A percentile compares a stretch with the other conserved stretches of the same genome.
phyloP scores from a whole-genome alignment of 2,329 filamentous ascomycete genomes.

The Aotearoamyces nothofagi region DNA sequence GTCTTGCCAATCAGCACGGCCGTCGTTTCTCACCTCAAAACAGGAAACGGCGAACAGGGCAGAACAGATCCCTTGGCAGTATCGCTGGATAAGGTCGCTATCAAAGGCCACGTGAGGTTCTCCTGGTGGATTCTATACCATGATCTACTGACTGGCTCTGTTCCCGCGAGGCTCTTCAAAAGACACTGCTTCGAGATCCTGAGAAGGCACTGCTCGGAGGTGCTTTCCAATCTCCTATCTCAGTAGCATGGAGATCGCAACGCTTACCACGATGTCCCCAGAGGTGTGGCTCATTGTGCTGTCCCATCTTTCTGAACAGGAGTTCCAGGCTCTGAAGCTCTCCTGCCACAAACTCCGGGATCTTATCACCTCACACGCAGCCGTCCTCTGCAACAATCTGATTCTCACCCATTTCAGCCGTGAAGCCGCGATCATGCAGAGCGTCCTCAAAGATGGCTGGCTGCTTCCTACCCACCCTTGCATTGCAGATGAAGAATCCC shows the following conservation, averaged over 20 bases:
- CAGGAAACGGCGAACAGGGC: too few species aligned
- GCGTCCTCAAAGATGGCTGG: conserved; percentile 6
- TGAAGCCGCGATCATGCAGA: conserved; percentile 6
- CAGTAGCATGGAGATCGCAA: conserved; percentile 1
- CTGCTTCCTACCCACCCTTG: conserved; percentile 9
- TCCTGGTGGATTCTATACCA: too few species aligned
- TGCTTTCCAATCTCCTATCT: too few species aligned
- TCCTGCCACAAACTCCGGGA: conserved; percentile 7
- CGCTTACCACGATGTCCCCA: conserved; percentile 2
- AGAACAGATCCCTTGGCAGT: too few species aligned
- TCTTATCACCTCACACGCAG: conserved; percentile 8
- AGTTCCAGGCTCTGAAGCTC: conserved; percentile 8
- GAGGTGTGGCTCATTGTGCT: conserved; percentile 8
- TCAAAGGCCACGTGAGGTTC: too few species aligned
- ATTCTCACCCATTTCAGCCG: conserved; percentile 6
- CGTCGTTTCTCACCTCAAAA: too few species aligned
- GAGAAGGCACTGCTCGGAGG: too few species aligned
- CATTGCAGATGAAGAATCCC: not conserved
- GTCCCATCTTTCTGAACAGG: conserved; percentile 7
- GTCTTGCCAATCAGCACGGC: too few species aligned
- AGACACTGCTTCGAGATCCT: too few species aligned
- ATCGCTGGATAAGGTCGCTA: too few species aligned
- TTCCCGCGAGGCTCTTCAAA: too few species aligned
- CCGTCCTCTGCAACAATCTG: conserved; percentile 10
- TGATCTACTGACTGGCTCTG: too few species aligned